These are phyloP conservation scores for Trichocladium antarcticum DNA, from an alignment of 495 filamentous ascomycete species.

Conservation along the genomic window DNA sequence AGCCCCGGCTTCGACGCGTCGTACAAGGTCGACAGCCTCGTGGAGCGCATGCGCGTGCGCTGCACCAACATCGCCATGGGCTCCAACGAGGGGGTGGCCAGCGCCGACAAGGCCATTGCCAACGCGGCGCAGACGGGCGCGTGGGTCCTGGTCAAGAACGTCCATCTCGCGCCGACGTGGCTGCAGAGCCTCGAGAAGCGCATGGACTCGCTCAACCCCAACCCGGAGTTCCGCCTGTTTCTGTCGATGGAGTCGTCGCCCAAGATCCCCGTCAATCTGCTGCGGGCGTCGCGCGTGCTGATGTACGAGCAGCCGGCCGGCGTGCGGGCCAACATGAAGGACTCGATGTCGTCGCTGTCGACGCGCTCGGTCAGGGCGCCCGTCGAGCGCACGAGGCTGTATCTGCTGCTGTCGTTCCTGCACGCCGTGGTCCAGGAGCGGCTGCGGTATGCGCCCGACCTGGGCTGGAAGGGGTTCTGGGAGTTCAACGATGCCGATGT, in stretches of 20 bases:
- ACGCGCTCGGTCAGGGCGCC: conserved; percentile 69
- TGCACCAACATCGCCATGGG: conserved; percentile 99
- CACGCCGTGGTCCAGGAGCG: conserved; percentile 95
- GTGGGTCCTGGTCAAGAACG: conserved; percentile 99
- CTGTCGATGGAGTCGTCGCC: conserved; percentile 94
- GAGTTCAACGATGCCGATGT: conserved; percentile 99
- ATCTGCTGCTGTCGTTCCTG: conserved; percentile 84
- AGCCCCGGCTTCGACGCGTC: conserved; percentile 95
- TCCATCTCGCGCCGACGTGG: conserved; percentile 92
- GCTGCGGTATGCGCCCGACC: conserved; percentile 83
- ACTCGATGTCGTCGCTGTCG: conserved; percentile 76
- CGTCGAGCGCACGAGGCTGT: conserved; percentile 82
- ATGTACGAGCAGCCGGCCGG: conserved; percentile 98
- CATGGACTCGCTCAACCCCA: conserved; percentile 87
- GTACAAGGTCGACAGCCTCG: conserved; percentile 94
- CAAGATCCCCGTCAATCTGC: conserved; percentile 92
- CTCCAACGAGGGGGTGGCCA: conserved; percentile 83
- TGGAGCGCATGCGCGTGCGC: conserved; percentile 64
- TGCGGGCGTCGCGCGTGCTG: conserved; percentile 83
- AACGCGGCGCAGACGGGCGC: conserved; percentile 85
- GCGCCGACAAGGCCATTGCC: conserved; percentile 88
- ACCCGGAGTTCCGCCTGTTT: conserved; percentile 90
- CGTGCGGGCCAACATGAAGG: conserved; percentile 96
- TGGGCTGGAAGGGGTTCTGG: conserved; percentile 99
- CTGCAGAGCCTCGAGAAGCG: conserved; percentile 94